Base-by-base conservation (phyloP, 1,284 basidiomycete genomes). In the Entoloma clypeatum region DNA sequence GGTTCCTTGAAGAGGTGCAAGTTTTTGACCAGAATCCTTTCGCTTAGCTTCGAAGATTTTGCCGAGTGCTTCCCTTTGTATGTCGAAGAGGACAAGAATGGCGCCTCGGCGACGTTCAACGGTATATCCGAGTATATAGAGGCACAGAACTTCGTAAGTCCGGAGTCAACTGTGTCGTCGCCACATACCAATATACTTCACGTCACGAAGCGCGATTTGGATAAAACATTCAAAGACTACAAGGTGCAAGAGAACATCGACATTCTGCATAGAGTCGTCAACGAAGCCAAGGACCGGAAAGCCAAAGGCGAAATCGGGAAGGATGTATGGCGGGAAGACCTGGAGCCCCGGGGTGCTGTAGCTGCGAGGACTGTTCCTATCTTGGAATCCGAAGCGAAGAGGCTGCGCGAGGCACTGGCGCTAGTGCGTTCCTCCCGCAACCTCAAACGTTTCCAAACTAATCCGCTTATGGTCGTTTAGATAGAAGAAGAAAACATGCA, bases 31-130 rank as follows among this genome's bases (percentile, higher is more conserved):
- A 13, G 14, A 1, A 24, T 40, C 39, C 28, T 9, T 4, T 14
- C 36, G 11, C 33, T 19, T 49, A 88, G 85, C 34, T 85, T 79
- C 53, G 80, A 86, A 54, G 82, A 88, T 56, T 88, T 87, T 49
- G 67, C 75, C 4, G 80, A 86, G 62, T 87, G 86, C 55, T 88
- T 88, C 54, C 71, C 84, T 11, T 62, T 79, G 18, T 86, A 80
- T 64, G 82, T 79, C 32, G 79, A 86, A 50, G 82, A 86, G 50
- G 77, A 85, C 48, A 81, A 79, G 31, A 78, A 82, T 41, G 77
- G 79, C 13, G 77, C 83, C 4, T 71, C 75, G 21, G 74, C 73
- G 2, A 77, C 81, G 4, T 86, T 77, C 55, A 78, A 79, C 39
- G 76, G 75, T 8, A 75, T 87, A 14, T 77, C 81, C 3, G 67